Conservation (phyloP, 2,329 filamentous ascomycete genomes). For the Fusarium liriodendri region DNA sequence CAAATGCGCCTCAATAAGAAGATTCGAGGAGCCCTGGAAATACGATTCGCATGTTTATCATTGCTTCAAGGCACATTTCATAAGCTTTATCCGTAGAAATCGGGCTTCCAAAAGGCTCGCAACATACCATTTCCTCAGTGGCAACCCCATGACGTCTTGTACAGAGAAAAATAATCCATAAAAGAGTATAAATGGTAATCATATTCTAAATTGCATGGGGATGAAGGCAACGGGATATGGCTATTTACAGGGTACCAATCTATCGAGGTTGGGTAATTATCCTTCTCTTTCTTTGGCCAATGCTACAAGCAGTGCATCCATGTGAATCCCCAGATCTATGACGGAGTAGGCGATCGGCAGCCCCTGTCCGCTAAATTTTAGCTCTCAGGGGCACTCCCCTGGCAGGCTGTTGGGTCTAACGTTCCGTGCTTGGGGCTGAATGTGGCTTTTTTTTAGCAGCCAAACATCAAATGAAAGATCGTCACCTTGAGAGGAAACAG, state of each 20-base stretch:
- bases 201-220: background rate
- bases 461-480: background rate
- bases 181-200: background rate
- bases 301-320: no score
- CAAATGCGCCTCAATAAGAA: background rate
- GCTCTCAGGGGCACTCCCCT: background rate
- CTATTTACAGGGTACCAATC: background rate
- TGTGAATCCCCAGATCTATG: background rate
- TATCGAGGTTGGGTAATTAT: background rate
- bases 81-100: no score
- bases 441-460: background rate
- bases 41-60: background rate
- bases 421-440: background rate
- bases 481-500: background rate
- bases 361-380: background rate
- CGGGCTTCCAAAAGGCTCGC: no score
- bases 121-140: no score
- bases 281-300: background rate
- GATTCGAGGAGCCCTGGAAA: no score
- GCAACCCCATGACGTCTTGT: no score
- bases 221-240: background rate
- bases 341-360: background rate
- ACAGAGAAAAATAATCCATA: background rate
- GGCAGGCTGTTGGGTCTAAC: background rate
- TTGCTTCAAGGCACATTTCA: no score